Conservation (phyloP, 768 basidiomycete genomes). For the Rubroboletus pulcherrimus region DNA sequence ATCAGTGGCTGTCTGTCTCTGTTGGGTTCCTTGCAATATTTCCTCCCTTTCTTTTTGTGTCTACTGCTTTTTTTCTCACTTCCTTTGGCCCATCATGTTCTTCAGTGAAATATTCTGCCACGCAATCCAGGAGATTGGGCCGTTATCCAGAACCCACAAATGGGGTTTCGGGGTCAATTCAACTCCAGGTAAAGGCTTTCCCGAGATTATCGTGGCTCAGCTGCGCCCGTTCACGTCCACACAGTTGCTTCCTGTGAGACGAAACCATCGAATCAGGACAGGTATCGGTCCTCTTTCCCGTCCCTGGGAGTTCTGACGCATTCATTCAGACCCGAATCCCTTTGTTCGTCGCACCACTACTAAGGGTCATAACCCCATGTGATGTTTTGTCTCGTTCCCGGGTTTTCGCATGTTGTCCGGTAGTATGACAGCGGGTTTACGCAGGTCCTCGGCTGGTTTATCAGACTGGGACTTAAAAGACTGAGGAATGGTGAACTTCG, state of each 20-base stretch:
- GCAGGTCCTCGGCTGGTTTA: neutral
- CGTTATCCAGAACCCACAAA: neutral
- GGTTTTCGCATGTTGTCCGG: neutral
- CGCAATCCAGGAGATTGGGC: neutral
- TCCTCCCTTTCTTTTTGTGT: no score
- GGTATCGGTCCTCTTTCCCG: neutral
- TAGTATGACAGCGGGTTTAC: neutral
- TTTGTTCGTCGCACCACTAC: neutral
- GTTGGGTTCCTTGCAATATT: no score
- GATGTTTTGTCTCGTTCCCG: neutral
- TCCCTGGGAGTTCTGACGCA: slow-evolving; percentile 5
- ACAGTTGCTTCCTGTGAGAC: slow-evolving; percentile 10
- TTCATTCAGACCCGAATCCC: no score
- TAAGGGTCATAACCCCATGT: neutral
- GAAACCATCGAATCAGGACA: slow-evolving; percentile 3
- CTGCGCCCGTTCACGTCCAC: neutral
- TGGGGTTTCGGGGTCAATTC: neutral
- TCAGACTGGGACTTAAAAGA: slow-evolving; percentile 3
- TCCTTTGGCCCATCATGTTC: no score
- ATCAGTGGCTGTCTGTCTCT: no score
- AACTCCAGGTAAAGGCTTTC: neutral
- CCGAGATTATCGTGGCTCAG: neutral
- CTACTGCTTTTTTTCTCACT: no score
- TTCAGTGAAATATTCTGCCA: neutral
- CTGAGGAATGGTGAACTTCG: neutral